These are phyloP conservation scores for Venturia aucupariae DNA, from an alignment of 2,329 filamentous ascomycete genomes.

Conservation along the genomic window DNA sequence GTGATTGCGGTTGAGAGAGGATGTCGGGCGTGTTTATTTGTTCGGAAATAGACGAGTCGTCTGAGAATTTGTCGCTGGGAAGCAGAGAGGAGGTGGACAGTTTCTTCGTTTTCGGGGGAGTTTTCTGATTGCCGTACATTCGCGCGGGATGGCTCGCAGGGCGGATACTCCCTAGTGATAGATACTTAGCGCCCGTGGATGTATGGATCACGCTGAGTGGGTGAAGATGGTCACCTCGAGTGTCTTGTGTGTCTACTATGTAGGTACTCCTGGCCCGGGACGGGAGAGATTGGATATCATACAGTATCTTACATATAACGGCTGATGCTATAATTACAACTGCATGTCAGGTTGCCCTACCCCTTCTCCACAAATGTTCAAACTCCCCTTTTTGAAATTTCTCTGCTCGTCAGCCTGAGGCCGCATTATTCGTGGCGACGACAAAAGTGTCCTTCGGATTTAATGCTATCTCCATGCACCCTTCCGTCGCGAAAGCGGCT, in stretches of 20 bases:
- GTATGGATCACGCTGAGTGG: background rate
- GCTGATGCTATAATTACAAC: background rate
- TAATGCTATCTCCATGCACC: background rate
- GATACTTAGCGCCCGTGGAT: background rate
- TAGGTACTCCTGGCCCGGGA: no score
- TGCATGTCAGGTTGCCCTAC: background rate
- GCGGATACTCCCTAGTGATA: background rate
- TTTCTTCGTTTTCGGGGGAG: background rate
- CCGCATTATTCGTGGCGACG: background rate
- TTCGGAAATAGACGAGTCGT: background rate
- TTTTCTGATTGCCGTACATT: background rate
- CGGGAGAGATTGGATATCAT: no score
- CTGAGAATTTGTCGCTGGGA: background rate
- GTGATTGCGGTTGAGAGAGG: conserved; percentile 10
- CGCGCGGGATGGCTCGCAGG: conserved; percentile 1
- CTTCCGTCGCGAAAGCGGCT: background rate
- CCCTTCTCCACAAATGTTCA: background rate
- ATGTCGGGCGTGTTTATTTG: background rate
- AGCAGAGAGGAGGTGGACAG: background rate
- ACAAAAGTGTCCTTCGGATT: background rate
- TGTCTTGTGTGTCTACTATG: no score
- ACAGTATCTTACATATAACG: no score
- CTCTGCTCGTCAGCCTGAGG: background rate
- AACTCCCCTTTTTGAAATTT: no score
- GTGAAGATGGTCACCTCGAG: background rate